Percentiles rank a stretch among this genome's conserved stretches.
phyloP scores from a whole-genome alignment of 2,329 filamentous ascomycete species.

The Xylariaceae sp. region DNA sequence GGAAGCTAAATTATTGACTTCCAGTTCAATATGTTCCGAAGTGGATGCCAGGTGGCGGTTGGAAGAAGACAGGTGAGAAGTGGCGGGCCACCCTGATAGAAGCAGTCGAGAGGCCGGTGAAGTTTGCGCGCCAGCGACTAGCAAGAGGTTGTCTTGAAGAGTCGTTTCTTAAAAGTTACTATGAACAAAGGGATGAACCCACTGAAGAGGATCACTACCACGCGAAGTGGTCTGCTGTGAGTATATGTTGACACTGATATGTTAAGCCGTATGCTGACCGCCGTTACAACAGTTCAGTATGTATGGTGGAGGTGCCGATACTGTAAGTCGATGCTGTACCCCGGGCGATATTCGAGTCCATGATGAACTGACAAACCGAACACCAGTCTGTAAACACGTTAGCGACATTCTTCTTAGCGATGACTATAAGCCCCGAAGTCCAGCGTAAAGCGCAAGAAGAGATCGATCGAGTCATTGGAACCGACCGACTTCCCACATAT shows the following conservation, averaged over 20 bases:
- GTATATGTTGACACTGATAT: no score
- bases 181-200: not conserved
- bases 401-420: conserved; percentile 42
- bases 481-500: conserved; percentile 25
- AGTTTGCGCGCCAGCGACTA: conserved; percentile 23
- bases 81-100: conserved; percentile 15
- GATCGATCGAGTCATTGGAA: conserved; percentile 31
- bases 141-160: conserved; percentile 9
- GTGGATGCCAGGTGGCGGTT: conserved; percentile 29
- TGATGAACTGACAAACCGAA: not conserved
- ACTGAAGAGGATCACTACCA: conserved; percentile 15
- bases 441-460: conserved; percentile 35
- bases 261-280: no score
- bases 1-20: not conserved
- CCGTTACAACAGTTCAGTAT: no score
- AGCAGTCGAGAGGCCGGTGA: conserved; percentile 19
- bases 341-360: no score
- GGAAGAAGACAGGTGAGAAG: conserved; percentile 20
- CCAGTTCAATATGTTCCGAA: conserved; percentile 25
- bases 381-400: conserved; percentile 39
- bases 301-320: conserved; percentile 20
- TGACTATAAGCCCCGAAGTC: conserved; percentile 42
- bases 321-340: conserved; percentile 15
- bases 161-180: conserved; percentile 19
- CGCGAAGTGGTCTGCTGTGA: no score